Conservation (phyloP, 2,329 filamentous ascomycete genomes). For the Arthrinium phaeospermum region DNA sequence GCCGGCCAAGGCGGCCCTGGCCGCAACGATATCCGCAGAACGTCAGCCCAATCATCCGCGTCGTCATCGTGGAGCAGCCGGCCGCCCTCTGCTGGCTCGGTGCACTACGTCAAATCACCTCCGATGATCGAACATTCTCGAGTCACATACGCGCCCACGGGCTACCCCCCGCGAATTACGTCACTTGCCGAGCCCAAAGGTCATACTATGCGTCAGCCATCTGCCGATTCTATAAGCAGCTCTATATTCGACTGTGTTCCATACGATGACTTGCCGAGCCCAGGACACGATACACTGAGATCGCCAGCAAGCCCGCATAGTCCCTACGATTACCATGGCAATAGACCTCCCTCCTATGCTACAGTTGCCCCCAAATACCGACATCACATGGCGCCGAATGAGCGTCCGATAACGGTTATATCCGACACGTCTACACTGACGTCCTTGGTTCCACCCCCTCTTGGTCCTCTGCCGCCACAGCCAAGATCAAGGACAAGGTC, state of each 20-base stretch:
- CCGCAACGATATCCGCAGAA: neutral
- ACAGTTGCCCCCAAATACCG: constrained; percentile 4
- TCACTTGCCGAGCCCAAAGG: constrained; percentile 30
- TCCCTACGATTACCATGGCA: constrained; percentile 20
- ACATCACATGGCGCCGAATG: neutral
- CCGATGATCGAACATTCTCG: neutral
- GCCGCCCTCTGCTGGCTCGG: neutral
- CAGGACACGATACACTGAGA: constrained; percentile 27
- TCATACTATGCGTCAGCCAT: constrained; percentile 36
- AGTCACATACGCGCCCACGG: neutral
- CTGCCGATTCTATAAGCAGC: constrained; percentile 44
- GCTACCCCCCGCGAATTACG: constrained; percentile 34
- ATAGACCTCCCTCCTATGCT: neutral
- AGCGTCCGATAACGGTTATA: neutral
- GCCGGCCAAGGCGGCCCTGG: neutral
- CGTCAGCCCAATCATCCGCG: neutral
- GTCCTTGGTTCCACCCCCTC: neutral
- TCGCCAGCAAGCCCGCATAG: constrained; percentile 28
- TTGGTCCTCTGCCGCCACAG: constrained; percentile 2
- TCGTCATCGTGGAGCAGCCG: constrained; percentile 7
- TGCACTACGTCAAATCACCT: neutral
- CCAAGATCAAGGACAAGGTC: neutral
- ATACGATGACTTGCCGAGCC: constrained; percentile 32
- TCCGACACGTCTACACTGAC: neutral
- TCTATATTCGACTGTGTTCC: constrained; percentile 42